Evolutionary conservation across 129 eudicot genomes (phyloP), one percentile per base, ranked within the genome.

Genomic region (Pseudognaphalium luteoalbum): DNA sequence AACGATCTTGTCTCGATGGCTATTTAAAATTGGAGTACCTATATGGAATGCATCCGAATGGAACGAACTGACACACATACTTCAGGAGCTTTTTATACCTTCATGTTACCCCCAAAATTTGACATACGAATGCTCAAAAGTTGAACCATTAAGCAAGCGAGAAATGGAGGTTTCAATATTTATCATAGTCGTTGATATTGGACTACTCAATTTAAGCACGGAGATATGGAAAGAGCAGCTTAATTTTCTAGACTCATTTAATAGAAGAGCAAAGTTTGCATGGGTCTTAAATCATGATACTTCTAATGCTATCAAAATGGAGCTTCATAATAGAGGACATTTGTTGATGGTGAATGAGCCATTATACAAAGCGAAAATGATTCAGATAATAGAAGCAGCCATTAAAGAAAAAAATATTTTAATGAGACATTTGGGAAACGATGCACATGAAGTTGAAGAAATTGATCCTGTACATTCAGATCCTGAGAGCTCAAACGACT

Each of bases 221-320:
- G 83, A 73, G 65, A 87, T 91, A 71, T 94, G 99, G 99, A 89
- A 82, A 72, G 93, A 91, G 58, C 99, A 94, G 79, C 86, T 94
- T 4, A 87, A 82, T 54, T 91, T 85, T 76, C 91, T 94, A 1
- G 87, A 87, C 47, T 75, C 52, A 11, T 91, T 83, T 83, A 29
- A 60, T 21, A 74, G 72, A 44, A 73, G 32, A 67, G 94, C 89
- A 57, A 87, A 86, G 73, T 94, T 94, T 61, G 99, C 99, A 10
- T 94, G 99, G 99, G 80, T 91, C 79, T 70, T 94, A 72, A 87
- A 89, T 69, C 99, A 94, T 41, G 96, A 91, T 71, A 91, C 96
- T 59, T 89, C 92, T 41, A 94, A 80, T 68, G 72, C 78, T 70
- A 64, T 91, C 33, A 94, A 94, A 78, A 81, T 81, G 73, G 99